These are phyloP conservation scores for Terfezia claveryi DNA, from an alignment of 495 filamentous ascomycete species.

Conservation along the genomic window DNA sequence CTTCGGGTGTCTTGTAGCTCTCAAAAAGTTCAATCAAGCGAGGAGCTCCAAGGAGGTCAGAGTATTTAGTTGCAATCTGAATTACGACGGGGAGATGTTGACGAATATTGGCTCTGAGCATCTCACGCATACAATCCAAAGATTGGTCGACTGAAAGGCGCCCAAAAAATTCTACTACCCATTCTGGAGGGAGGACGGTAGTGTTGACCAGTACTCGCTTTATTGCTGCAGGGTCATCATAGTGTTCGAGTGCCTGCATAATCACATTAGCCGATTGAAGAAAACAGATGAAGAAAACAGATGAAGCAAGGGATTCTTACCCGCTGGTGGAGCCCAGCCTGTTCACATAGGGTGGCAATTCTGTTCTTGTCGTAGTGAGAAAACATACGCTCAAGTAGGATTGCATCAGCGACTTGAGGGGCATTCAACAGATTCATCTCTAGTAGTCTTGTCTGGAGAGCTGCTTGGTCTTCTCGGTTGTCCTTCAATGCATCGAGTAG, in stretches of 20 bases:
- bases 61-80: constrained; percentile 91
- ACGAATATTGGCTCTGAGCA: constrained; percentile 88
- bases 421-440: constrained; percentile 98
- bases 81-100: constrained; percentile 89
- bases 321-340: constrained; percentile 64
- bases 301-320: constrained; percentile 4
- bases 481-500: constrained; percentile 81
- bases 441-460: constrained; percentile 77
- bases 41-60: constrained; percentile 78
- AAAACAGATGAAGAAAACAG: background rate
- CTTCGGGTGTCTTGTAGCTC: constrained; percentile 89
- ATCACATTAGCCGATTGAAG: constrained; percentile 13
- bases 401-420: constrained; percentile 91
- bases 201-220: constrained; percentile 71
- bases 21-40: constrained; percentile 84
- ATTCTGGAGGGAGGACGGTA: constrained; percentile 60
- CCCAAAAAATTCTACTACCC: constrained; percentile 80
- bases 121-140: constrained; percentile 80
- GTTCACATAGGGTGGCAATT: constrained; percentile 77
- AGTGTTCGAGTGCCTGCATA: constrained; percentile 58
- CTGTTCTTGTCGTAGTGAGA: constrained; percentile 77
- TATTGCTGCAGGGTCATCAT: constrained; percentile 69
- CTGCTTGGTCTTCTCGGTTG: constrained; percentile 81
- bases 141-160: constrained; percentile 85
- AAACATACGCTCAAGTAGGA: constrained; percentile 94